These are phyloP conservation scores for Hericium coralloides DNA, from an alignment of 768 basidiomycete species.

Conservation along the genomic window DNA sequence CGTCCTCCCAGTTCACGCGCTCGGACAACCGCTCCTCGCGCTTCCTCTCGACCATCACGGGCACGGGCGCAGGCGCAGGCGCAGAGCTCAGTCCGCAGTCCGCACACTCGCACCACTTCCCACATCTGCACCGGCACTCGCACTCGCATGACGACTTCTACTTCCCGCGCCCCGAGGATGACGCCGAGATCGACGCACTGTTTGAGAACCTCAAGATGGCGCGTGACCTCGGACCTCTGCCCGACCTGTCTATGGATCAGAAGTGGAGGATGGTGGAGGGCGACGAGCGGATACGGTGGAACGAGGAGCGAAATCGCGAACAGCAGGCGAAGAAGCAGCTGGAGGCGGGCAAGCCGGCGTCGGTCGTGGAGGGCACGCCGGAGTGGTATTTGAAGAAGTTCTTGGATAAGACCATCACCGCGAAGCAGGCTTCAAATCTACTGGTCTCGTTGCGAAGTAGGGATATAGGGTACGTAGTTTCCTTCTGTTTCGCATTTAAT, in stretches of 20 bases:
- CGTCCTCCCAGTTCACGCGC: conserved; percentile 49
- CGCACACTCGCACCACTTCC: conserved; percentile 38
- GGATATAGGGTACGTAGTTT: conserved; percentile 55
- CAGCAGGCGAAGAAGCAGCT: conserved; percentile 52
- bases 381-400: conserved; percentile 94
- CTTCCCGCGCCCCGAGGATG: conserved; percentile 68
- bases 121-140: conserved; percentile 24
- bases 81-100: conserved; percentile 43
- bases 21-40: conserved; percentile 57
- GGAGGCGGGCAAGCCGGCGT: conserved; percentile 45
- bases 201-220: conserved; percentile 72
- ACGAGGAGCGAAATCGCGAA: conserved; percentile 56
- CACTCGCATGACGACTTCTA: conserved; percentile 49
- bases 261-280: conserved; percentile 91
- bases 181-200: conserved; percentile 69
- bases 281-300: conserved; percentile 74
- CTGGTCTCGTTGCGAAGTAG: conserved; percentile 72
- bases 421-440: conserved; percentile 71
- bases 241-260: conserved; percentile 60
- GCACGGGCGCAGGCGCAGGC: conserved; percentile 34
- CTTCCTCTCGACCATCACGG: conserved; percentile 24
- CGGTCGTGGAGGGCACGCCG: conserved; percentile 61
- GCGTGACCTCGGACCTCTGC: conserved; percentile 54
- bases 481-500: not conserved
- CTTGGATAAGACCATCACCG: conserved; percentile 75